Evolutionary conservation across 2,329 filamentous ascomycete species (phyloP), one percentile per base, ranked within the genome.

Genomic region (Xylaria sp.): DNA sequence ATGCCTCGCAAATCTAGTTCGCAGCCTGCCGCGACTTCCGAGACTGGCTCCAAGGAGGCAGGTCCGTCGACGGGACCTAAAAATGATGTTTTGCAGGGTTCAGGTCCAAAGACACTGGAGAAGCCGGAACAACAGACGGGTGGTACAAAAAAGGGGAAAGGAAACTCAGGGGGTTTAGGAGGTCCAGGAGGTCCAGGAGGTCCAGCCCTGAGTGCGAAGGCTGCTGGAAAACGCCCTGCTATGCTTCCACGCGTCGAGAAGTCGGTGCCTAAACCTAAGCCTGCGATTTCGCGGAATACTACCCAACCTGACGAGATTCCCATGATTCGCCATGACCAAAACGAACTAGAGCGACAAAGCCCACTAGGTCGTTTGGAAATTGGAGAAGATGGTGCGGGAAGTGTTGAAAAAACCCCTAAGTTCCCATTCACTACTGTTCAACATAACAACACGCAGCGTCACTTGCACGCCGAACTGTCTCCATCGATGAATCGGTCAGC

Each of bases 1-100:
- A 72, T 82, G 60, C 70, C 76, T 11, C 76, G 79, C 52, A 76
- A 78, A 39, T 71, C 74, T 44, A 82, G 78, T 63, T 82, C 80
- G 1, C 81, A 80, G 57, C 76, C 78, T 2, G 68, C 70, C 6
- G 71, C 66, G 39, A 64, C 65, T 10, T 72, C 74, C 13, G 75
- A 77, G 23, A 30, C 23, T 10, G 58, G 61, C 35, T 66, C 64
- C n/a, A 62, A 69, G 23, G 74, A 71, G 61, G 67, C 63, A 18
- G 59, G 59, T n/a, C 65, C 70, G 34, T 69, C 69, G 9, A 42
- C 55, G 4, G 64, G 63, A 23, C 65, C 67, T 6, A 71, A 65
- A 44, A 52, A 66, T 9, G 50, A 62, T 42, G 58, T 64, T 52
- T 61, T 66, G 58, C 61, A 65, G 60, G 65, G 61, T 56, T 65